Evolutionary conservation across 2,329 filamentous ascomycete species (phyloP).

Genomic region (Thelonectria rubi): DNA sequence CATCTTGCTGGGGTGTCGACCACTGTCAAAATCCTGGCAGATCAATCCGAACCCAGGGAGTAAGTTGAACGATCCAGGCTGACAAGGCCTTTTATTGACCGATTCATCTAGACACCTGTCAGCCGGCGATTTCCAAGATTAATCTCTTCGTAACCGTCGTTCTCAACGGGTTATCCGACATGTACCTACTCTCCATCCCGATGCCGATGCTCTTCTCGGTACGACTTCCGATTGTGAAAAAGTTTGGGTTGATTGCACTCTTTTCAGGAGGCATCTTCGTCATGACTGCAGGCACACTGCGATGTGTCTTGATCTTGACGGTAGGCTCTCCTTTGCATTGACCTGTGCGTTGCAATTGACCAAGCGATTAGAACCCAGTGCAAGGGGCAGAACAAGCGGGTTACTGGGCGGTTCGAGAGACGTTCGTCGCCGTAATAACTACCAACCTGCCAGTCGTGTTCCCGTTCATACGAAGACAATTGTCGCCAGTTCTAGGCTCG

Average conservation of each 20-base stretch:
- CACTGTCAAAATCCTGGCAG: constrained; percentile 50
- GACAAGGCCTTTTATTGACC: constrained; percentile 6
- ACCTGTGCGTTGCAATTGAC: constrained; percentile 1
- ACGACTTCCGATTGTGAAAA: constrained; percentile 44
- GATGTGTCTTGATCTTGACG: constrained; percentile 47
- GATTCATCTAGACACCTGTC: constrained; percentile 49
- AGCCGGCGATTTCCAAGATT: constrained; percentile 57
- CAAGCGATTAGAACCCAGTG: constrained; percentile 43
- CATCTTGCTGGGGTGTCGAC: constrained; percentile 46
- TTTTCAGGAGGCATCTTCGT: constrained; percentile 51
- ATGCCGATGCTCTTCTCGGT: constrained; percentile 56
- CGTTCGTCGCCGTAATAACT: constrained; percentile 50
- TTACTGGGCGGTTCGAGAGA: constrained; percentile 50
- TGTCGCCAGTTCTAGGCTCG: constrained; percentile 25
- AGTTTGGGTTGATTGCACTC: constrained; percentile 47
- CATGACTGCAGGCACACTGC: constrained; percentile 46
- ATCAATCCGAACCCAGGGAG: constrained; percentile 52
- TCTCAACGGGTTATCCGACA: constrained; percentile 61
- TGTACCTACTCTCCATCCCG: constrained; percentile 65
- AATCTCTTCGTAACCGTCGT: constrained; percentile 58
- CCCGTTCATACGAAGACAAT: constrained; percentile 45
- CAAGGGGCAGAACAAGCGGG: constrained; percentile 48
- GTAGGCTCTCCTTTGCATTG: constrained; percentile 31
- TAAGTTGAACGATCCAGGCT: constrained; percentile 16
- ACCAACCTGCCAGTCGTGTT: constrained; percentile 52